These are phyloP conservation scores for Candida sphagnicola DNA, from an alignment of 805 yeast genomes.

Conservation along the genomic window DNA sequence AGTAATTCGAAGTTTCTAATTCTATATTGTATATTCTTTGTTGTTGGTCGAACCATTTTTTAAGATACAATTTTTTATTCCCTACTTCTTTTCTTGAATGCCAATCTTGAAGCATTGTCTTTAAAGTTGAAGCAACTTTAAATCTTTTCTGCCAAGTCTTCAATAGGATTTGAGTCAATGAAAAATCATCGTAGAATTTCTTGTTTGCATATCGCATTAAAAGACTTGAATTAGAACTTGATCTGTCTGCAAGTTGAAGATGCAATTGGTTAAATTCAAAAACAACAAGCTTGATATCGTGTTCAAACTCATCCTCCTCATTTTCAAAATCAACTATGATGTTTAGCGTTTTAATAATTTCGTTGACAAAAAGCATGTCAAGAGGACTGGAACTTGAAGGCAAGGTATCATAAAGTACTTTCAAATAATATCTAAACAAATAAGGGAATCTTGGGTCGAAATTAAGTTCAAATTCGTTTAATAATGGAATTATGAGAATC, in stretches of 20 bases:
- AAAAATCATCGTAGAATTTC: conserved; percentile 10
- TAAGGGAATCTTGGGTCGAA: conserved; percentile 20
- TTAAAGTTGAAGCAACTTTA: conserved; percentile 11
- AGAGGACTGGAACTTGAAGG: conserved; percentile 12
- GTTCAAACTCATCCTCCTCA: conserved; percentile 11
- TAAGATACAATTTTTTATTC: conserved; percentile 4
- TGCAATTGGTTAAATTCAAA: conserved; percentile 20
- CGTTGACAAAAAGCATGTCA: conserved; percentile 21
- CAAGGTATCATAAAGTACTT: conserved; percentile 15
- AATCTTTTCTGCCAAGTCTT: conserved; percentile 20
- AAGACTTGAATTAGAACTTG: conserved; percentile 15
- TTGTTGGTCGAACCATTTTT: conserved; percentile 10
- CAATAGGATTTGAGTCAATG: conserved; percentile 6
- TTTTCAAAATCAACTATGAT: conserved; percentile 27
- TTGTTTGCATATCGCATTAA: conserved; percentile 27
- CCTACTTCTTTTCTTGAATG: neutral
- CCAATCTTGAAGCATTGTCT: conserved; percentile 8
- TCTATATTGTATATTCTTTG: conserved; percentile 8
- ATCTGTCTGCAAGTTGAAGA: conserved; percentile 10
- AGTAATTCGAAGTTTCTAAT: conserved; percentile 10
- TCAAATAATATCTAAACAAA: conserved; percentile 20
- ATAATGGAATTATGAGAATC: conserved; percentile 19
- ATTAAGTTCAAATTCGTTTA: conserved; percentile 23
- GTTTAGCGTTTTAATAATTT: conserved; percentile 16
- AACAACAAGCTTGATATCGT: conserved; percentile 18